Conservation (phyloP, 208 protist genomes). For the Naegleria fowleri region DNA sequence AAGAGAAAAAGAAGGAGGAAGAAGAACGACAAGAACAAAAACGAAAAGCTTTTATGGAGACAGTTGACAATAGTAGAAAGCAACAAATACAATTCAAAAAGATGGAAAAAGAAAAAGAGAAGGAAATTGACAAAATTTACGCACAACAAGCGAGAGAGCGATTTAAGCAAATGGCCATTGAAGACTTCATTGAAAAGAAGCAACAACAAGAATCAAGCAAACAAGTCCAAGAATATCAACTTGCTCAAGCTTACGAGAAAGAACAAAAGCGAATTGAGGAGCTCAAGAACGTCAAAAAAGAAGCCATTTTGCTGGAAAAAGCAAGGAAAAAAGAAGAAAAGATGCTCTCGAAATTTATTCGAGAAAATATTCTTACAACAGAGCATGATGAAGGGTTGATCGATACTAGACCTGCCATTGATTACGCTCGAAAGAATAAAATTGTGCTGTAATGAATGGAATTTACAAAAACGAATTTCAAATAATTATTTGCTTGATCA, state of each 20-base stretch:
- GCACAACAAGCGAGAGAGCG: background rate
- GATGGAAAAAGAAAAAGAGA: background rate
- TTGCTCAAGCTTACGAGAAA: background rate
- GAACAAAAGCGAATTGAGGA: background rate
- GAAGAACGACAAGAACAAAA: background rate
- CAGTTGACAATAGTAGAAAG: background rate
- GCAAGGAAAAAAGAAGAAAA: slow-evolving; percentile 17
- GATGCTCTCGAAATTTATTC: background rate
- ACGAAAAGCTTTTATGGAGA: background rate
- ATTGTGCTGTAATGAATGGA: background rate
- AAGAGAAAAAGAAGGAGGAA: background rate
- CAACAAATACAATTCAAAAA: background rate
- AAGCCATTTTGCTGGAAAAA: background rate
- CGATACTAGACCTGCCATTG: background rate
- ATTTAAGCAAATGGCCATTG: background rate
- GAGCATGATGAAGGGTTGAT: background rate
- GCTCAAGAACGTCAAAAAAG: background rate
- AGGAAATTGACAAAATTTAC: background rate
- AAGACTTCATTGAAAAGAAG: background rate
- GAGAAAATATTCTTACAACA: background rate
- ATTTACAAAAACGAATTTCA: too few species aligned
- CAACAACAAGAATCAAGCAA: background rate
- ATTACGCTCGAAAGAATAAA: background rate
- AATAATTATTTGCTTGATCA: too few species aligned
- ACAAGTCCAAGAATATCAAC: background rate